Evolutionary conservation across 805 yeast species (phyloP), one percentile per base, ranked within the genome.

Genomic region (Scheffersomyces spartinae): DNA sequence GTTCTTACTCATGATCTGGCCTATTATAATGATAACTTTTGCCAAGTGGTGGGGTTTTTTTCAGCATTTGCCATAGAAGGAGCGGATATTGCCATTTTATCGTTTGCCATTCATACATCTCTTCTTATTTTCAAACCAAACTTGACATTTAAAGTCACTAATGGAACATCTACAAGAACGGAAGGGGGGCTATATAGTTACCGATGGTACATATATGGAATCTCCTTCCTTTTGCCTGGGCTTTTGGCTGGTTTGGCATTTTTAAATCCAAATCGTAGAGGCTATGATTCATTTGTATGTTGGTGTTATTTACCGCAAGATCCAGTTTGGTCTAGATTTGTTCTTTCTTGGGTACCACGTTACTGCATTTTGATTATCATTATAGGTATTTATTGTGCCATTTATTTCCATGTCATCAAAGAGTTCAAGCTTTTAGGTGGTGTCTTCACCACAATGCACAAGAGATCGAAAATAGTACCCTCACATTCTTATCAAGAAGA

Each of bases 1-100:
- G 69, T 73, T 3, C 42, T 70, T 13, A 43, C 62, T 6, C 55
- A 55, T 20, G 40, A 46, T 13, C 33, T 51, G 7, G 52, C 71
- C 6, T 72, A 70, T 43, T 64, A 60, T 28, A 60, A 58, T 36
- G 50, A 57, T 20, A 48, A 46, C 16, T 71, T 78, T 42, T 70
- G 76, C 39, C 71, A 74, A 41, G 68, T 72, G 4, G 64, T 78
- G 18, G 95, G 94, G 2, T 84, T 80, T 60, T 74, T 82, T 49
- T 79, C 94, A 1, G 81, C 86, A 3, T 62, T 74, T 20, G 65
- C 83, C 13, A 77, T 80, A 9, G 93, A 82, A 49, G 94, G 94
- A 12, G 84, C 86, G 2, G 96, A 85, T 49, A 43, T 83, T 18
- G 85, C 91, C 10, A 85, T 84, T 26, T 55, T 83, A 17, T 65